Conservation (phyloP, 169 alveolate genomes). For the Plasmodium berghei region DNA sequence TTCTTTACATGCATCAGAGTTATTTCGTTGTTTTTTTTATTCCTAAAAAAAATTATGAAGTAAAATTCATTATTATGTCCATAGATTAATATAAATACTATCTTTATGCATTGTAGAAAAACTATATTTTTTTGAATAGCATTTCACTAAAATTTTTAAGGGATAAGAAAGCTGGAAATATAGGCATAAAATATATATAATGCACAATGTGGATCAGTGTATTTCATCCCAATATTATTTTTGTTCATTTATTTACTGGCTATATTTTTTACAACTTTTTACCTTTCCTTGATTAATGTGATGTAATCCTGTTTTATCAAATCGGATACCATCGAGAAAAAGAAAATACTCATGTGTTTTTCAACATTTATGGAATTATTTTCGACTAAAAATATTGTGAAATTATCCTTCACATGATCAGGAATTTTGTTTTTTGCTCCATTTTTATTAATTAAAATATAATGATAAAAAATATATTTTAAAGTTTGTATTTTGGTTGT, state of each 20-base stretch:
- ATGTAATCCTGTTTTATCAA: slow-evolving; percentile 33
- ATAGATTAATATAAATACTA: no score
- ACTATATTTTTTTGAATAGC: no score
- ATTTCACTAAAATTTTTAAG: no score
- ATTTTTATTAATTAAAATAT: slow-evolving; percentile 14
- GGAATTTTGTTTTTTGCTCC: background rate
- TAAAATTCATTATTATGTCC: background rate
- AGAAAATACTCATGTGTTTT: slow-evolving; percentile 47
- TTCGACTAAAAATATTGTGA: slow-evolving; percentile 19
- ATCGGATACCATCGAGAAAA: slow-evolving; percentile 36
- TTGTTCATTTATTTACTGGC: no score
- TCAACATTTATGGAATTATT: slow-evolving; percentile 17
- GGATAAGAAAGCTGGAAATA: no score
- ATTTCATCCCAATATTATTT: no score
- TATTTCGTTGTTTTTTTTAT: slow-evolving; percentile 25
- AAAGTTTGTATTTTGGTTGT: slow-evolving; percentile 22
- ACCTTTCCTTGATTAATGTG: slow-evolving; percentile 33
- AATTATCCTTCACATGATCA: slow-evolving; percentile 1
- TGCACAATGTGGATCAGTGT: no score
- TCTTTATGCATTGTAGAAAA: no score
- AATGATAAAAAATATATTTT: slow-evolving; percentile 31
- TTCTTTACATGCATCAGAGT: background rate
- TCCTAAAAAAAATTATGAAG: slow-evolving; percentile 14
- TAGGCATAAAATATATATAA: no score
- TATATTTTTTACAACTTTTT: background rate